A percentile compares a stretch with the other conserved stretches of the same genome.
Evolutionary conservation across 1,139 yeast genomes (phyloP).

Genomic region (Kurtzmaniella quercitrusa): DNA sequence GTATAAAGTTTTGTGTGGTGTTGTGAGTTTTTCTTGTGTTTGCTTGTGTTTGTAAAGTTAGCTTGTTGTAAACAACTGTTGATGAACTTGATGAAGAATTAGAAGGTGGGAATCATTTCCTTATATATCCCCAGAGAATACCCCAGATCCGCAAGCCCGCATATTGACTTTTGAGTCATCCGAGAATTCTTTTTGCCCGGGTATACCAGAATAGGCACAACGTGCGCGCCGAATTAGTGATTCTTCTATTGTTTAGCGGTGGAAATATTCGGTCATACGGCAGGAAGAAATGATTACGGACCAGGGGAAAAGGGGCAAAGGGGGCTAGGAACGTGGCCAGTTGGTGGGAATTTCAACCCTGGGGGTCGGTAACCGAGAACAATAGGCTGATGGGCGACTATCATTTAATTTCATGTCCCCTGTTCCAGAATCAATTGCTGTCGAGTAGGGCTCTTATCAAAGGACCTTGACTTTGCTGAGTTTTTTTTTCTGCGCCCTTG

Average conservation of each 20-base stretch:
- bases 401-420: too few species aligned
- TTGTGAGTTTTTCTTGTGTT: neutral
- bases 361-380: too few species aligned
- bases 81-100: neutral
- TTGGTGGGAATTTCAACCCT: neutral
- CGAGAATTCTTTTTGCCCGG: neutral
- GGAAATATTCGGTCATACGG: neutral
- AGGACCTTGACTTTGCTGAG: neutral
- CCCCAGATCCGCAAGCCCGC: constrained; percentile 9
- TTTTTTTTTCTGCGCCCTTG: neutral
- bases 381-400: too few species aligned
- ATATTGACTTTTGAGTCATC: constrained; percentile 4
- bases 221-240: neutral
- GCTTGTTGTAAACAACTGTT: neutral
- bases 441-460: neutral
- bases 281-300: neutral
- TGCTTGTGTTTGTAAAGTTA: neutral
- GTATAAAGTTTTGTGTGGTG: constrained; percentile 3
- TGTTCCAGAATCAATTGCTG: neutral
- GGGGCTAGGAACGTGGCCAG: neutral
- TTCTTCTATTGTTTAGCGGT: neutral
- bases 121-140: constrained; percentile 5
- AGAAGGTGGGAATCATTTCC: neutral
- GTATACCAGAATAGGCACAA: neutral
- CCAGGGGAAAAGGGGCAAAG: neutral